Base-by-base conservation (phyloP, 192 early-diverging fungal genomes). In the Coemansia asiatica region DNA sequence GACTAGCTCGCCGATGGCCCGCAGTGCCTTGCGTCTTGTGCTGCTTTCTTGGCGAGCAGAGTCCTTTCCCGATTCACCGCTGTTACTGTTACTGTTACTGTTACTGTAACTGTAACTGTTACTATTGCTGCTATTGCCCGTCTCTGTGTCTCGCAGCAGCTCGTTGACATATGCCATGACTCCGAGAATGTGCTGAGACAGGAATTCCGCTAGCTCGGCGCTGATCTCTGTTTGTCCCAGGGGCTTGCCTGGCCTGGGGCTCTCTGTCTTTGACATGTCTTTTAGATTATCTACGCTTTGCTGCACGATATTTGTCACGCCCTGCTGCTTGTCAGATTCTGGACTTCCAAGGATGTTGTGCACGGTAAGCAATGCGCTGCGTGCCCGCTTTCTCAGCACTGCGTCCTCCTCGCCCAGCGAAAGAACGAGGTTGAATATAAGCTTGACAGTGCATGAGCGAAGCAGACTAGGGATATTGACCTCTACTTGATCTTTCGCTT, bases 101-200 rank as follows among this genome's bases (percentile, higher is more conserved):
- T 46, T n/a, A 47, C 38, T 40, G 49, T 1, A 29, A 6, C 22
- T 35, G 38, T 44, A 7, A 10, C 27, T 55, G 25, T 55, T n/a
- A 21, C 27, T 16, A 22, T 22, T 49, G 16, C 48, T 22, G 6
- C 19, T 22, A 22, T 4, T 49, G 8, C 23, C 48, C 16, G 54
- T 19, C 22, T 68, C 67, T 0, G 61, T 44, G 53, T 78, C 69
- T 9, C 75, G 71, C 48, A 82, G 60, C 0, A 82, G 55, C 56
- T 82, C 75, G 61, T 82, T 82, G 58, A 82, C 67, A 51, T 82
- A 77, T 19, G 81, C 81, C 29, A 82, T 60, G 22, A 82, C 69
- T 2, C 81, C 75, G 8, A 82, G 65, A 12, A 82, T 67, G 35
- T 82, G 71, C 21, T 66, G 71, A 10, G 81, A 68, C 59, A 82